These are phyloP conservation scores for Aspergillus sp. DNA, from an alignment of 2,329 filamentous ascomycete genomes.

Conservation along the genomic window DNA sequence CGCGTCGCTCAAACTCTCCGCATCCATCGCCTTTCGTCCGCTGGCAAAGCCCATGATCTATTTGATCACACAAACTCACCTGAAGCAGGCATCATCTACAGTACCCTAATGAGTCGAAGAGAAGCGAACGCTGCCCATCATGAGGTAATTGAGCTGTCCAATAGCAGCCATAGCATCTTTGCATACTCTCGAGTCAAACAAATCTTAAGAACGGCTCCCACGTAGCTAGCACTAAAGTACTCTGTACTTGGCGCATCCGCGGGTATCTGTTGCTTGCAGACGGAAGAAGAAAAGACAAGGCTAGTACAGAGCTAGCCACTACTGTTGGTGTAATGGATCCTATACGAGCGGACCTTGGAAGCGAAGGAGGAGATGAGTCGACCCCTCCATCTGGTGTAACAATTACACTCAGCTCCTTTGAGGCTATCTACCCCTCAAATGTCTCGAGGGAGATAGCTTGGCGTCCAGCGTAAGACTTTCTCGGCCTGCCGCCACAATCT, in stretches of 20 bases:
- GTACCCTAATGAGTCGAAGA: slow-evolving; percentile 1
- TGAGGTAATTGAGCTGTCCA: slow-evolving; percentile 1
- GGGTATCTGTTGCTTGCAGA: background rate
- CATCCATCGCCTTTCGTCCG: slow-evolving; percentile 7
- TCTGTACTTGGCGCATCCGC: slow-evolving; percentile 1
- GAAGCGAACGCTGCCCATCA: background rate
- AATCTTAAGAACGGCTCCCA: background rate
- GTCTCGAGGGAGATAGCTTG: slow-evolving; percentile 15
- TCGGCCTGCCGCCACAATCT: slow-evolving; percentile 10
- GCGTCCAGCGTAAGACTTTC: slow-evolving; percentile 15
- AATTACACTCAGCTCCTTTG: slow-evolving; percentile 6
- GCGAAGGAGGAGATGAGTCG: slow-evolving; percentile 3
- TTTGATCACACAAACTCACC: slow-evolving; percentile 22
- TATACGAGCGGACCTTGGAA: slow-evolving; percentile 5
- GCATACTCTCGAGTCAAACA: slow-evolving; percentile 2
- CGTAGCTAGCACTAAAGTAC: slow-evolving; percentile 1
- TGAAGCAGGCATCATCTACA: slow-evolving; percentile 10
- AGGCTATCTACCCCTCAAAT: slow-evolving; percentile 17
- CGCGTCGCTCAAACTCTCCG: slow-evolving; percentile 22
- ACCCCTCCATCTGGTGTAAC: slow-evolving; percentile 2
- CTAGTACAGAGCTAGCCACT: background rate
- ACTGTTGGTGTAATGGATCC: slow-evolving; percentile 7
- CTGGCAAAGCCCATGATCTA: slow-evolving; percentile 21
- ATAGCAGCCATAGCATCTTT: background rate
- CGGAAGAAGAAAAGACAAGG: slow-evolving; percentile 5